Conservation (phyloP, 257 asterid species). For the Plectranthus barbatus region DNA sequence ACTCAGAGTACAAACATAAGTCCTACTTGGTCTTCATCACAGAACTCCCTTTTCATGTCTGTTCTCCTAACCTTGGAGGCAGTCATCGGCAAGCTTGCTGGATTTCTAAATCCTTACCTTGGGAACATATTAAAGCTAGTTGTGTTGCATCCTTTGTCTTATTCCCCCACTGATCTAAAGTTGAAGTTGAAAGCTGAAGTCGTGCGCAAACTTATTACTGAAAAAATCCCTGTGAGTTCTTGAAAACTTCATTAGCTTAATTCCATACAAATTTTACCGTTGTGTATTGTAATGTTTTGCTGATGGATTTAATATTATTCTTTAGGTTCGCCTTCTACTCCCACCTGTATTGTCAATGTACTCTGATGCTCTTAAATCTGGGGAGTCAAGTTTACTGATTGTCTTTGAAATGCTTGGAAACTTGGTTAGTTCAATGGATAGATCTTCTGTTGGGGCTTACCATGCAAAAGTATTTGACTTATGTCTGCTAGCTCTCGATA, state of each 20-base stretch:
- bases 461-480: conserved; percentile 69
- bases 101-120: conserved; percentile 71
- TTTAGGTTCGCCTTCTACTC: conserved; percentile 78
- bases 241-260: neutral
- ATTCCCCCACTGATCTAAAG: conserved; percentile 42
- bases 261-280: neutral
- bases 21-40: conserved; percentile 25
- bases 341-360: conserved; percentile 61
- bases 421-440: conserved; percentile 70
- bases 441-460: conserved; percentile 54
- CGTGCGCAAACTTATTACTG: conserved; percentile 69
- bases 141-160: conserved; percentile 57
- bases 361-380: conserved; percentile 49
- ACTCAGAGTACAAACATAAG: conserved; percentile 9
- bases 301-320: conserved; percentile 7
- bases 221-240: conserved; percentile 66
- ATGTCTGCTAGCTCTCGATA: conserved; percentile 86
- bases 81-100: conserved; percentile 68
- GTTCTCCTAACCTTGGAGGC: conserved; percentile 71
- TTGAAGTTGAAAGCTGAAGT: conserved; percentile 56
- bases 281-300: neutral
- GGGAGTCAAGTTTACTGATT: conserved; percentile 61
- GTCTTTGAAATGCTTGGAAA: conserved; percentile 64
- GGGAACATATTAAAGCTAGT: conserved; percentile 56
- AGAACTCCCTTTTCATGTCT: conserved; percentile 45